Evolutionary conservation across 2,329 filamentous ascomycete species (phyloP).

Genomic region (Colletotrichum filicis): DNA sequence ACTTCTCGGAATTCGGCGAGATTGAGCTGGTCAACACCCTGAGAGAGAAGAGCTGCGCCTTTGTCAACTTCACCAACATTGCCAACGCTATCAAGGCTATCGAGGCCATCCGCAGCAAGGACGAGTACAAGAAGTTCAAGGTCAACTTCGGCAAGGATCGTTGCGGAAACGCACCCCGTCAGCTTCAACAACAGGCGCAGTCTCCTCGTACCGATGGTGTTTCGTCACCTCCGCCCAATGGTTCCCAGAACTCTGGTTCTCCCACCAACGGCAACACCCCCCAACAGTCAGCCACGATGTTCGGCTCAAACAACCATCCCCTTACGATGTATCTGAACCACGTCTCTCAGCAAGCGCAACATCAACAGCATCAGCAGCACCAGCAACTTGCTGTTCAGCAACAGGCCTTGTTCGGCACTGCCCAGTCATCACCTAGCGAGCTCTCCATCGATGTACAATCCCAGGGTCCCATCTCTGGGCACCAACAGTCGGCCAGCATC

Average conservation of each 20-base stretch:
- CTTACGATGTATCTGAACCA: conserved; percentile 94
- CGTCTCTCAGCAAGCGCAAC: conserved; percentile 77
- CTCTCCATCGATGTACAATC: conserved; percentile 68
- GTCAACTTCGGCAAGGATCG: conserved; percentile 99
- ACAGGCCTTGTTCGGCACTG: conserved; percentile 82
- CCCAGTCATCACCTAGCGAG: conserved; percentile 68
- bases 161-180: conserved; percentile 94
- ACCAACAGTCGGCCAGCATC: conserved; percentile 74
- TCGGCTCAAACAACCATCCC: conserved; percentile 88
- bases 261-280: conserved; percentile 66
- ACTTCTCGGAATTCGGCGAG: conserved; percentile 97
- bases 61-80: conserved; percentile 99
- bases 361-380: conserved; percentile 80
- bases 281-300: conserved; percentile 64
- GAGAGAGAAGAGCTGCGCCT: conserved; percentile 98
- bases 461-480: conserved; percentile 69
- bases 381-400: conserved; percentile 80
- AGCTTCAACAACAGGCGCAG: conserved; percentile 74
- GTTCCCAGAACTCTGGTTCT: conserved; percentile 63
- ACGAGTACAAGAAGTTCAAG: conserved; percentile 98
- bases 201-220: conserved; percentile 74
- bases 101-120: conserved; percentile 91
- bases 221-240: conserved; percentile 67
- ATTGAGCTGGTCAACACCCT: conserved; percentile 97
- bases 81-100: conserved; percentile 99